A percentile compares a stretch with the other conserved stretches of the same genome.
Evolutionary conservation across 352 stramenopile genomes (phyloP).

Genomic region (Pythium aphanidermatum): DNA sequence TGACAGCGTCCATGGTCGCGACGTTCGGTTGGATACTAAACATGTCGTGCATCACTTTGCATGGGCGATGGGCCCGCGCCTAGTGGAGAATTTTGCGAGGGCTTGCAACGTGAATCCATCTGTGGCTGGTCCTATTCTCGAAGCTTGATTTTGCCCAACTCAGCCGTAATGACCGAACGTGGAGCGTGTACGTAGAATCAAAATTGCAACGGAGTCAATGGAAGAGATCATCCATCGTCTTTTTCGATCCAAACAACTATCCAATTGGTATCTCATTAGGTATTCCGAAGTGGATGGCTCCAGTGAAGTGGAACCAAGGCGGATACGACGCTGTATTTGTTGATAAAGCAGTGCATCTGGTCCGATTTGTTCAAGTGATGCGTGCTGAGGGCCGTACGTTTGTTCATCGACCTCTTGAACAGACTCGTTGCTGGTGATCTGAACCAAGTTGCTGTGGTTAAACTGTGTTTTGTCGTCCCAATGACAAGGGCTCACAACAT

Average conservation of each 20-base stretch:
- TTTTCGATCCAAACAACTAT: slow-evolving; percentile 14
- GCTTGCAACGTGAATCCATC: slow-evolving; percentile 14
- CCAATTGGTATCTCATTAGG: slow-evolving; percentile 8
- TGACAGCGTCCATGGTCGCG: background rate
- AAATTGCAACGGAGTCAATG: slow-evolving; percentile 1
- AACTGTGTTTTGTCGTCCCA: slow-evolving; percentile 14
- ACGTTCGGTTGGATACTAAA: slow-evolving; percentile 11
- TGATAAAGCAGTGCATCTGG: slow-evolving; percentile 9
- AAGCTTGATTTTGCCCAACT: slow-evolving; percentile 16
- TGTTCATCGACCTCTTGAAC: slow-evolving; percentile 15
- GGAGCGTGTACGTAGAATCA: slow-evolving; percentile 9
- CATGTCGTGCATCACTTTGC: slow-evolving; percentile 13
- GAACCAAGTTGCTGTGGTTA: slow-evolving; percentile 12
- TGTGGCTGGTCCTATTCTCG: slow-evolving; percentile 12
- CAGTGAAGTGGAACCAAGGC: slow-evolving; percentile 17
- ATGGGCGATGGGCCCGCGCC: slow-evolving; percentile 1
- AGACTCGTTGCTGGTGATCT: slow-evolving; percentile 10
- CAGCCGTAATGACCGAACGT: slow-evolving; percentile 5
- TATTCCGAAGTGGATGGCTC: slow-evolving; percentile 11
- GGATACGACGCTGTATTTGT: slow-evolving; percentile 19
- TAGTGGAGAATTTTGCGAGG: slow-evolving; percentile 4
- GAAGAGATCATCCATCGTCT: slow-evolving; percentile 8
- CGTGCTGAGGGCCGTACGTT: slow-evolving; percentile 9
- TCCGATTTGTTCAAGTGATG: slow-evolving; percentile 14
- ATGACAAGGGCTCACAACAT: slow-evolving; percentile 1